Percentiles rank a stretch among this genome's conserved stretches.
Evolutionary conservation across 495 filamentous ascomycete genomes (phyloP).

Genomic region (Talaromyces proteolyticus): DNA sequence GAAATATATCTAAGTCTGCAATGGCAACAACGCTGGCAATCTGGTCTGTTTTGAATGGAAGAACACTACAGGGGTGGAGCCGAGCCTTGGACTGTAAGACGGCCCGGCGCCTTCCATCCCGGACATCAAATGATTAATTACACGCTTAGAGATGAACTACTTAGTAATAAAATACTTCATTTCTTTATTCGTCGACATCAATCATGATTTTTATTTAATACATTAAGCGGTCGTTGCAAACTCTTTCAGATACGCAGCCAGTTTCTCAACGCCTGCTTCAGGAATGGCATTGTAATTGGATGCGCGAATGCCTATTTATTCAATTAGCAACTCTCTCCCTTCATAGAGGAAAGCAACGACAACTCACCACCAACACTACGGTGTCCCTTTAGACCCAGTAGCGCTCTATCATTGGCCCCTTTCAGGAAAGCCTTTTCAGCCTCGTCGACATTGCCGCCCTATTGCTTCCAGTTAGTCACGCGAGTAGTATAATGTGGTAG

Average conservation of each 20-base stretch:
- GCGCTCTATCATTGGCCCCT: constrained; percentile 54
- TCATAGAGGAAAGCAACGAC: too few species aligned
- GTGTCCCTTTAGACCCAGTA: constrained; percentile 77
- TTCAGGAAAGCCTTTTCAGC: constrained; percentile 74
- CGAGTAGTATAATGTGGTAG: constrained; percentile 4
- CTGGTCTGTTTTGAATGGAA: not conserved
- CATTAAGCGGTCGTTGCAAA: constrained; percentile 33
- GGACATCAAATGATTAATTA: not conserved
- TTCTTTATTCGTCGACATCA: too few species aligned
- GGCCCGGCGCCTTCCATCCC: not conserved
- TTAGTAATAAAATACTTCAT: too few species aligned
- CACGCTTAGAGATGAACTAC: too few species aligned
- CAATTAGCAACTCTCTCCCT: constrained; percentile 3
- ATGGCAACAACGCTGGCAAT: not conserved
- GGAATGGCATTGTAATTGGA: constrained; percentile 57
- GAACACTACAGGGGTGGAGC: not conserved
- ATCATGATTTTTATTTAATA: too few species aligned
- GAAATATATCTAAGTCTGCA: not conserved
- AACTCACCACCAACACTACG: constrained; percentile 71
- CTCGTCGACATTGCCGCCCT: constrained; percentile 47
- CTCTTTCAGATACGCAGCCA: constrained; percentile 49
- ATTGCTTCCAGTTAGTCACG: not conserved
- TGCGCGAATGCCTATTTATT: constrained; percentile 13
- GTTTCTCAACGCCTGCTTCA: constrained; percentile 49
- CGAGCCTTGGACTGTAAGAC: not conserved